Conservation (phyloP, 1,284 basidiomycete species). For the Phylloporus sp. region DNA sequence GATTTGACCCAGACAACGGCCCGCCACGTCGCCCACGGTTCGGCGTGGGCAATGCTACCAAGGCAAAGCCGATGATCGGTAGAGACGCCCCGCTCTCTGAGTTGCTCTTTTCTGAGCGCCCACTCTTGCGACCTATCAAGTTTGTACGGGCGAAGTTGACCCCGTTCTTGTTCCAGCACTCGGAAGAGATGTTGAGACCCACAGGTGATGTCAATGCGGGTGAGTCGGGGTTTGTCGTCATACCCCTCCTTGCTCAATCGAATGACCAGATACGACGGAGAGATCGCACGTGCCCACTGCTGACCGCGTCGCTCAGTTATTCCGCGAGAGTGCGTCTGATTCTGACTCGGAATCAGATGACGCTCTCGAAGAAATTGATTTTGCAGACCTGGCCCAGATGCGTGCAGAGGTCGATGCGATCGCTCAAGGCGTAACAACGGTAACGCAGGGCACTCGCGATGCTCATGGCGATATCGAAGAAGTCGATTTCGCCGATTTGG, state of each 20-base stretch:
- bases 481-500: conserved; percentile 69
- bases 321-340: conserved; percentile 49
- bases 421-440: conserved; percentile 19
- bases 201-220: conserved; percentile 57
- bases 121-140: conserved; percentile 65
- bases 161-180: conserved; percentile 65
- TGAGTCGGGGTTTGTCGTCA: conserved; percentile 38
- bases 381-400: conserved; percentile 61
- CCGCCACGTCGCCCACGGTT: conserved; percentile 7
- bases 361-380: conserved; percentile 69
- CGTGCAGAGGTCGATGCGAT: conserved; percentile 36
- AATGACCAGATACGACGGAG: conserved; percentile 51
- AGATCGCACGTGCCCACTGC: conserved; percentile 71
- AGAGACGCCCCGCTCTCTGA: conserved; percentile 60
- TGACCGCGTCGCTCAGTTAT: conserved; percentile 64
- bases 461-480: conserved; percentile 55
- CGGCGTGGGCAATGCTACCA: conserved; percentile 12
- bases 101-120: conserved; percentile 63
- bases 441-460: conserved; percentile 13
- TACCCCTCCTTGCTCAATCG: conserved; percentile 1
- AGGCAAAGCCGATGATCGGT: conserved; percentile 23
- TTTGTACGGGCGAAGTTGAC: conserved; percentile 71
- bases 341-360: conserved; percentile 32
- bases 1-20: neutral
- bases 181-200: conserved; percentile 73